These are phyloP conservation scores for Flaveria brownii DNA, from an alignment of 129 eudicot species.

Conservation along the genomic window DNA sequence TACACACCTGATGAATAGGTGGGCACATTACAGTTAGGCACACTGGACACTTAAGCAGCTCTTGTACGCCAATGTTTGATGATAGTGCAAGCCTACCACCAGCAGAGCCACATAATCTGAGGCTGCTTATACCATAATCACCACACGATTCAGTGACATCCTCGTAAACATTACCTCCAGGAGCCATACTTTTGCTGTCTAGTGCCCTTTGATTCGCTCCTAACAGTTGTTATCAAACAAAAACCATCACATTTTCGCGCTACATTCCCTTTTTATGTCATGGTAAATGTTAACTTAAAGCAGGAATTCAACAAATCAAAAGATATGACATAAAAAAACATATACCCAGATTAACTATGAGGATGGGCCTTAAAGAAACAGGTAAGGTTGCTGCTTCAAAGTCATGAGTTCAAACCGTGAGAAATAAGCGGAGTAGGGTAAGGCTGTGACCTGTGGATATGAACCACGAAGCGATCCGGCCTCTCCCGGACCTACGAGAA, in stretches of 20 bases:
- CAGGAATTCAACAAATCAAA: constrained; percentile 11
- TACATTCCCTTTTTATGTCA: not conserved
- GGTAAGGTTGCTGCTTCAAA: too few relatives aligned
- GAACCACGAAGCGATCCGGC: too few relatives aligned
- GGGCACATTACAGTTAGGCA: constrained; percentile 65
- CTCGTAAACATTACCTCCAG: constrained; percentile 49
- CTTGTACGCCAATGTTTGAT: constrained; percentile 56
- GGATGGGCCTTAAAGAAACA: too few relatives aligned
- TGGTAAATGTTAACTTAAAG: not conserved
- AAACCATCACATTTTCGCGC: not conserved
- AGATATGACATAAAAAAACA: constrained; percentile 1
- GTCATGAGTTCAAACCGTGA: too few relatives aligned
- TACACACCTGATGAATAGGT: constrained; percentile 72
- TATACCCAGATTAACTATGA: too few relatives aligned
- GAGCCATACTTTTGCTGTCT: constrained; percentile 43
- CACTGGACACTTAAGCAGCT: constrained; percentile 38
- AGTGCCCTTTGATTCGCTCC: constrained; percentile 20
- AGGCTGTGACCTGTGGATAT: too few relatives aligned
- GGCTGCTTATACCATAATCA: constrained; percentile 43
- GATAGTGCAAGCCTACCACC: constrained; percentile 42
- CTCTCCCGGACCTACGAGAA: too few relatives aligned
- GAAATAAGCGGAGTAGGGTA: too few relatives aligned
- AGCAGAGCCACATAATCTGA: constrained; percentile 33
- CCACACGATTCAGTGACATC: constrained; percentile 44
- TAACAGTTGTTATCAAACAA: constrained; percentile 11